Evolutionary conservation across 2,329 filamentous ascomycete species (phyloP).

Genomic region (Beauveria sp.): DNA sequence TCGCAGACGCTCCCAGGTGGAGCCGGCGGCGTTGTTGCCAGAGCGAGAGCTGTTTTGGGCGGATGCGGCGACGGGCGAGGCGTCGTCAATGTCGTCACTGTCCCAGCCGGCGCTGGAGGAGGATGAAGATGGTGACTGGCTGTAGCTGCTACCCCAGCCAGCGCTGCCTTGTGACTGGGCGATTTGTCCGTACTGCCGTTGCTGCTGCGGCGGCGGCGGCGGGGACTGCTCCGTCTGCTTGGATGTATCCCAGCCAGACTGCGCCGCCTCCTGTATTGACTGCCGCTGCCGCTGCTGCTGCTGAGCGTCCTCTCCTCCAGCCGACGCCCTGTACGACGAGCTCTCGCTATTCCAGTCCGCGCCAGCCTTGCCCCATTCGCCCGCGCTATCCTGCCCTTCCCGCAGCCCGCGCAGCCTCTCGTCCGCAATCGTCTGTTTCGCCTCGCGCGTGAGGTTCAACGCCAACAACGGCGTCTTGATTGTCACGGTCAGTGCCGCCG

Average conservation of each 20-base stretch:
- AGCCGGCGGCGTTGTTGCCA: slow-evolving; percentile 19
- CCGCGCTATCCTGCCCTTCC: not conserved
- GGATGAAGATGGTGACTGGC: not conserved
- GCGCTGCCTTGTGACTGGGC: not conserved
- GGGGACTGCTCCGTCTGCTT: not conserved
- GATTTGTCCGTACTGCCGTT: not conserved
- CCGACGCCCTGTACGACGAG: not conserved
- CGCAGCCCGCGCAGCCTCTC: not conserved
- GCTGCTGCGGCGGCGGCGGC: not conserved
- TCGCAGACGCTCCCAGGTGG: slow-evolving; percentile 39
- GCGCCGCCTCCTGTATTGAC: slow-evolving; percentile 14
- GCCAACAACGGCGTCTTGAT: slow-evolving; percentile 23
- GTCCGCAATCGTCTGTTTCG: not conserved
- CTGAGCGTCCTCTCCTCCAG: not conserved
- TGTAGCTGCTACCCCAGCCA: slow-evolving; percentile 4
- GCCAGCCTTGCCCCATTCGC: not conserved
- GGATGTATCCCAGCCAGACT: slow-evolving; percentile 12
- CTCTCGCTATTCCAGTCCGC: not conserved
- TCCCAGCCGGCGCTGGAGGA: slow-evolving; percentile 18
- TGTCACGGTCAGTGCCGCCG: slow-evolving; percentile 18
- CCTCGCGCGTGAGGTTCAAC: slow-evolving; percentile 18
- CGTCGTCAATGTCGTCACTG: slow-evolving; percentile 30
- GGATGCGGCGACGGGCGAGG: slow-evolving; percentile 34
- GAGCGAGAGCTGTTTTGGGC: slow-evolving; percentile 17
- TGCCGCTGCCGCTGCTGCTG: slow-evolving; percentile 3